These are phyloP conservation scores for Fusarium sterilihyphosum DNA, from an alignment of 2,329 filamentous ascomycete genomes.

Conservation along the genomic window DNA sequence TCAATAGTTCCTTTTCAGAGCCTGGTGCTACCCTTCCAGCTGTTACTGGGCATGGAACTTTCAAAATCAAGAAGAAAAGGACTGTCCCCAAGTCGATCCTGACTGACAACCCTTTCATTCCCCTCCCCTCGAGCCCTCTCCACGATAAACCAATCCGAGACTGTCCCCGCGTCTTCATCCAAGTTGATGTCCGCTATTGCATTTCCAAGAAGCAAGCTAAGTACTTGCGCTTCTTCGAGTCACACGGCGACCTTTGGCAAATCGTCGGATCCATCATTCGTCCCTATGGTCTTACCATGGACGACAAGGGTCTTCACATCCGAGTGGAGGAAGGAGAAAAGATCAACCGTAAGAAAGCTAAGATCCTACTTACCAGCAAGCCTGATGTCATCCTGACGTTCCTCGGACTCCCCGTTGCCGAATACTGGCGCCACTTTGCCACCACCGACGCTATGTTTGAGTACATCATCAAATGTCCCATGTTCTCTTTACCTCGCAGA, in stretches of 20 bases:
- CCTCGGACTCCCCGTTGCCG: constrained; percentile 63
- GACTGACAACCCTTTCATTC: not conserved
- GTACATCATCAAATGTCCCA: constrained; percentile 66
- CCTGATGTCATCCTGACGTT: constrained; percentile 68
- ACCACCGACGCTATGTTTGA: constrained; percentile 66
- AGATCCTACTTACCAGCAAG: constrained; percentile 68
- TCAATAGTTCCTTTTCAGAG: not conserved
- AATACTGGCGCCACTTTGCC: constrained; percentile 66
- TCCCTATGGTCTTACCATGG: constrained; percentile 72
- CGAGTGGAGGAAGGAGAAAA: constrained; percentile 75
- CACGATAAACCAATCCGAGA: constrained; percentile 43
- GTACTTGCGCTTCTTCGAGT: constrained; percentile 75
- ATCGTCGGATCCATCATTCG: constrained; percentile 71
- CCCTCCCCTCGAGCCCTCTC: not conserved
- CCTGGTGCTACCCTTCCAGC: not conserved
- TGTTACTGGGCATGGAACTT: not conserved
- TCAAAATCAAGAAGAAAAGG: not conserved
- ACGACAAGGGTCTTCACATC: constrained; percentile 70
- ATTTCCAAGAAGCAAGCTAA: constrained; percentile 53
- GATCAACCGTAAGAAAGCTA: constrained; percentile 63
- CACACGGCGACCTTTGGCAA: constrained; percentile 78
- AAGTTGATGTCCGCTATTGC: constrained; percentile 74
- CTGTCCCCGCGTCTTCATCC: constrained; percentile 57
- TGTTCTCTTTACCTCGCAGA: constrained; percentile 62
- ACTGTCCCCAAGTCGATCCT: not conserved